Base-by-base conservation (phyloP, 164 flowering plant genomes). In the Protea cynaroides region DNA sequence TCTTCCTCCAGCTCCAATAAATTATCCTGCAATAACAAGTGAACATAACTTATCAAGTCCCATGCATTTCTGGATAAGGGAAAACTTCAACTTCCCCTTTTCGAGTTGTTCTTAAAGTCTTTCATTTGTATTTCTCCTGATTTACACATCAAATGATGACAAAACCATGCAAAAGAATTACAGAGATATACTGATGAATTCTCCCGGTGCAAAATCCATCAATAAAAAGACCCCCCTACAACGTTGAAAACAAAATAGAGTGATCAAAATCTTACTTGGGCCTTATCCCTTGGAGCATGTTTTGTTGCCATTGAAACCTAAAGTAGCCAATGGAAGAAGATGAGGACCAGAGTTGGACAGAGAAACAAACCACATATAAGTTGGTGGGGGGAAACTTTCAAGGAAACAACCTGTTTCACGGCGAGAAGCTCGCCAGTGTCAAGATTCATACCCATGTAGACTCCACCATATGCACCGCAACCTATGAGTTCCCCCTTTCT, bases 391-490 rank as follows among this genome's bases (percentile, higher is more conserved):
- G 55, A 56, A 40, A 1, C 54, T 19, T 23, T 60, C 44, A 17
- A 18, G 23, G 56, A 47, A 2, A 43, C 1, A 3, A 83, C 99
- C 90, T 94, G 97, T 65, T 95, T 95, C 25, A 95, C 89, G 2
- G 97, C 99, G 18, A 95, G 81, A 66, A 95, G 88, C 81, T 95
- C 99, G 15, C 99, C 99, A 7, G 97, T 88, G 77, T 90, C 99
- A 43, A 88, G 88, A 71, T 92, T 88, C 97, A 95, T 92, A 47
- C 99, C 99, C 96, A 92, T 92, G 60, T 95, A 88, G 59, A 92
- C 97, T 24, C 88, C 77, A 1, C 99, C 99, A 62, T 88, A 95
- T 1, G 97, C 99, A n/a, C 99, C 97, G 63, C 82, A 84, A 0
- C 99, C 97, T 40, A 95, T 92, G 80, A 92, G 69, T 64, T 95